Evolutionary conservation across 1,284 basidiomycete species (phyloP), one percentile per base, ranked within the genome.

Genomic region (Sporisorium sorghi): DNA sequence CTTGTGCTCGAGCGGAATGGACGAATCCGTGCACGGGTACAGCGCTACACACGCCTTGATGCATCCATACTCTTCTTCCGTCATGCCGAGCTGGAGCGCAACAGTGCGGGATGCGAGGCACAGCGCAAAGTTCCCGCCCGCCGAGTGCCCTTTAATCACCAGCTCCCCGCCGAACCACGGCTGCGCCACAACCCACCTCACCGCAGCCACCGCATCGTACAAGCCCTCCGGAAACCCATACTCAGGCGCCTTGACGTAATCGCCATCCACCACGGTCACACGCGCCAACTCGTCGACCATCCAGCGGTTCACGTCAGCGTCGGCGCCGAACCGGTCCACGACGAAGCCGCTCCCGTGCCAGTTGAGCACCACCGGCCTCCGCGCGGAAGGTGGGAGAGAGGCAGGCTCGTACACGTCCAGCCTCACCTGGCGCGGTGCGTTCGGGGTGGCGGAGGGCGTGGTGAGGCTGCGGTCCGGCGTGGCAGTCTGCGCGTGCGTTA

Each of bases 221-320:
- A 74, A 21, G 2, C 51, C 62, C 11, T 70, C 59, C 1, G 72
- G 72, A 42, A 74, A 74, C n/a, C 51, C 62, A 30, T 43, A 15
- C 30, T 74, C 72, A 5, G 72, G 72, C 7, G 72, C 54, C 28
- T 74, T 74, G 56, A 49, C 58, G 23, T 74, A 74, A 42, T 74
- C 72, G 10, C 42, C 58, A 47, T 74, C 72, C 6, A 74, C 67
- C 1, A 74, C 56, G 9, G 54, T 66, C 3, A 61, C 40, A 19
- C 40, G 50, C n/a, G 21, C 10, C 10, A 73, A 50, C n/a, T 59
- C 58, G 24, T 62, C 57, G 21, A 56, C 54, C 14, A 74, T 44
- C 46, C 44, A 74, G 5, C 66, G 72, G 23, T 55, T 57, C 0
- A 63, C 39, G 26, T 70, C 54, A 6, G 62, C 62, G 30, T 74